Conservation (phyloP, 2,329 filamentous ascomycete genomes). For the Scedosporium boydii region DNA sequence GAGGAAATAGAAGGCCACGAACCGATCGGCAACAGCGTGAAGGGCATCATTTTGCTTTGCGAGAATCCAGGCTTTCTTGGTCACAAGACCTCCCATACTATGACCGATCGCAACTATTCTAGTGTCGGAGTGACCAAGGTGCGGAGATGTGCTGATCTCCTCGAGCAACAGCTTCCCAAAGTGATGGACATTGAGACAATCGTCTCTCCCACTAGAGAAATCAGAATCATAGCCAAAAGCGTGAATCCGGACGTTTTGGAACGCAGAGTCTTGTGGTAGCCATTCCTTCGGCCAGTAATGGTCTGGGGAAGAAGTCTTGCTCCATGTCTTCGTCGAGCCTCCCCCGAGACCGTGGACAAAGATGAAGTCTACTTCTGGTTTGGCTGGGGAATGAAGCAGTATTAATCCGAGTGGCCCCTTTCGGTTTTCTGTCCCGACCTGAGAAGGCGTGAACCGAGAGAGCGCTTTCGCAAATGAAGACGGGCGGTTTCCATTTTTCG, state of each 20-base stretch:
- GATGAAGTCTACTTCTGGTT: constrained; percentile 20
- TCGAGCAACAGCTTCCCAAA: constrained; percentile 21
- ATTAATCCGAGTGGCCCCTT: constrained; percentile 11
- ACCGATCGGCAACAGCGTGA: constrained; percentile 11
- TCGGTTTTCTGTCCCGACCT: not conserved
- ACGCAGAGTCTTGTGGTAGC: constrained; percentile 21
- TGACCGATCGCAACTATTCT: constrained; percentile 22
- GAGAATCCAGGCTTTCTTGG: constrained; percentile 21
- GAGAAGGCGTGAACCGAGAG: not conserved
- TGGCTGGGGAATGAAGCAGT: constrained; percentile 13
- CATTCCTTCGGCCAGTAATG: constrained; percentile 29
- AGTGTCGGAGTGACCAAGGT: constrained; percentile 10
- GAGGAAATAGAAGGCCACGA: constrained; percentile 19
- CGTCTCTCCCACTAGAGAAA: constrained; percentile 15
- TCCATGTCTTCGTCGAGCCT: constrained; percentile 28
- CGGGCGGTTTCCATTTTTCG: not conserved
- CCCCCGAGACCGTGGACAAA: constrained; percentile 31
- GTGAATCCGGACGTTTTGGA: constrained; percentile 18
- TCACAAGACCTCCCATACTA: constrained; percentile 24
- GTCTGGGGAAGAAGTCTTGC: constrained; percentile 11
- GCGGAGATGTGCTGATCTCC: constrained; percentile 15
- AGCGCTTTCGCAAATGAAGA: not conserved
- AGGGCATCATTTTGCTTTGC: constrained; percentile 12
- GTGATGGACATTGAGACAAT: constrained; percentile 21
- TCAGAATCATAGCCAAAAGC: constrained; percentile 25